Evolutionary conservation across 2,329 filamentous ascomycete species (phyloP).

Genomic region (Talaromyces sp.): DNA sequence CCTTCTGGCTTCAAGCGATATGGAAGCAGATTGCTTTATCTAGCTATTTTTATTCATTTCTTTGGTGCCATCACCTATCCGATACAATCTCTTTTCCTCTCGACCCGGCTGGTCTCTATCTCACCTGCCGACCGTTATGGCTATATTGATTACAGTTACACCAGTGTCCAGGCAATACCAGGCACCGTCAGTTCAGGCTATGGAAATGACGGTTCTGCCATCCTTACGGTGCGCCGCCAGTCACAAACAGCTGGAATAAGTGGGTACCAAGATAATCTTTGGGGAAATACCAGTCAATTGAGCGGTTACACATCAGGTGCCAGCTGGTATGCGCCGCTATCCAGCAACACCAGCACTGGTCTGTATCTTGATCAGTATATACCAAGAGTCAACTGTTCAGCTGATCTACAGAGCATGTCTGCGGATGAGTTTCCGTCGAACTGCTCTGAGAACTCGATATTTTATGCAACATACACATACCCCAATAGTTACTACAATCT

Average conservation of each 20-base stretch:
- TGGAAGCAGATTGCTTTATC: constrained; percentile 23
- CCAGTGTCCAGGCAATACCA: not conserved
- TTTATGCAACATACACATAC: constrained; percentile 23
- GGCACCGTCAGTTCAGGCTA: not conserved
- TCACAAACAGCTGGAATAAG: not conserved
- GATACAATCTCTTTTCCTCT: constrained; percentile 24
- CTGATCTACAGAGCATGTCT: constrained; percentile 21
- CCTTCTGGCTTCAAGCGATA: constrained; percentile 22
- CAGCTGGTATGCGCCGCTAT: constrained; percentile 22
- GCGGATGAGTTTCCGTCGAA: constrained; percentile 22
- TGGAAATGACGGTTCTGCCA: not conserved
- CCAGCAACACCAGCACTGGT: constrained; percentile 26
- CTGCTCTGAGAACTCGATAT: constrained; percentile 22
- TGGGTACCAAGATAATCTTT: constrained; percentile 6
- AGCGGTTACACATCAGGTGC: not conserved
- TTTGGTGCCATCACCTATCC: constrained; percentile 25
- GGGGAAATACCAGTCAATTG: constrained; percentile 3
- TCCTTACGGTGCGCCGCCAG: constrained; percentile 7
- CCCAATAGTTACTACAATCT: not conserved
- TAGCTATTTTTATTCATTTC: constrained; percentile 23
- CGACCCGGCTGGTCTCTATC: constrained; percentile 6
- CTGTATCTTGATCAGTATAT: constrained; percentile 27
- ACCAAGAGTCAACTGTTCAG: constrained; percentile 29
- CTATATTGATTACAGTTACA: not conserved
- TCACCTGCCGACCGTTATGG: not conserved